Percentiles rank a stretch among this genome's conserved stretches.
These are phyloP conservation scores for Penicillium ochrochloron DNA, from an alignment of 495 filamentous ascomycete species.

Conservation along the genomic window DNA sequence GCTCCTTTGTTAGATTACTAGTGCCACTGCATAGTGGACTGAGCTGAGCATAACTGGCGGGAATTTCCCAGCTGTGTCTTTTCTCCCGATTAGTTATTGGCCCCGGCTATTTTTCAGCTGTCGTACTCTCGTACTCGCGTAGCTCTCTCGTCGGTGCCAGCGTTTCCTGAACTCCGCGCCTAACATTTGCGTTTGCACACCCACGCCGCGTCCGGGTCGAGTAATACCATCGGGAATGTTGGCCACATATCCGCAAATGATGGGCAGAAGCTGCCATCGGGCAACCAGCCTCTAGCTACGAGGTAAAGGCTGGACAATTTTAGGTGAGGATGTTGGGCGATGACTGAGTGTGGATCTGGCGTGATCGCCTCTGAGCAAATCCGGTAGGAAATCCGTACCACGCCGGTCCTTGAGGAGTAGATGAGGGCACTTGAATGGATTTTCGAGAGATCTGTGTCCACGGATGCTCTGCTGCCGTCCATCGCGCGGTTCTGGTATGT, in stretches of 20 bases:
- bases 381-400: conserved; percentile 27
- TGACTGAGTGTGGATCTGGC: conserved; percentile 53
- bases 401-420: not conserved
- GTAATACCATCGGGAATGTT: conserved; percentile 42
- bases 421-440: conserved; percentile 9
- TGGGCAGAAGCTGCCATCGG: conserved; percentile 59
- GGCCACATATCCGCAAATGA: conserved; percentile 55
- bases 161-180: conserved; percentile 17
- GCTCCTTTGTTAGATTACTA: not conserved
- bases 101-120: not conserved
- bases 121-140: conserved; percentile 6
- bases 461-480: conserved; percentile 4
- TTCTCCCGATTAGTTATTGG: not conserved
- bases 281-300: conserved; percentile 47
- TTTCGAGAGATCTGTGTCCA: not conserved
- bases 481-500: conserved; percentile 10
- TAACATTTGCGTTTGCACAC: conserved; percentile 12
- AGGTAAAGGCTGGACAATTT: conserved; percentile 45
- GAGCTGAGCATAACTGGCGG: conserved; percentile 8
- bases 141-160: conserved; percentile 11
- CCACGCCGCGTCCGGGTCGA: conserved; percentile 16
- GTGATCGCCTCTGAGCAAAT: conserved; percentile 44
- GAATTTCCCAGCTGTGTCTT: not conserved
- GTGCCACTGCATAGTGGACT: conserved; percentile 6
- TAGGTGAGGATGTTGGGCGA: conserved; percentile 48